Conservation (phyloP, 2,329 filamentous ascomycete species). For the Venturia oleaginea region DNA sequence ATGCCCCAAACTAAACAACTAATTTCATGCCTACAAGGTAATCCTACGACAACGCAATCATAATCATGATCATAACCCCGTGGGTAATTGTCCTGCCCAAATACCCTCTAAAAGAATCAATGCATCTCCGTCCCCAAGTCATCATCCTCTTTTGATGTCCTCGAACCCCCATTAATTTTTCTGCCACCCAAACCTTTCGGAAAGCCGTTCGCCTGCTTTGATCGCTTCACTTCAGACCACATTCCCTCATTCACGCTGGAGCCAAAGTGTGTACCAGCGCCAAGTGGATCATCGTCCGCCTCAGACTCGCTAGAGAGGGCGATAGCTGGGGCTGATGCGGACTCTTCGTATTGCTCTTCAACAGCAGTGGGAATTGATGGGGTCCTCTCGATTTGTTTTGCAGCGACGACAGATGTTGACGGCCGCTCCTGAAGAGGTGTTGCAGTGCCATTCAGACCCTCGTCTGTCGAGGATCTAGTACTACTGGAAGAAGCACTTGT, state of each 20-base stretch:
- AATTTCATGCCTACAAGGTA: no score
- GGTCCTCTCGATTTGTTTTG: neutral
- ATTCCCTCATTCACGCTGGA: neutral
- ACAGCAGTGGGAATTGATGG: neutral
- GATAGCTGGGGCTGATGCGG: neutral
- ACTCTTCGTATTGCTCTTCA: neutral
- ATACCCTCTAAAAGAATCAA: neutral
- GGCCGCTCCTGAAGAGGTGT: neutral
- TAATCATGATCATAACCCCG: neutral
- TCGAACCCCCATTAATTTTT: neutral
- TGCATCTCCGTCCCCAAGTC: slow-evolving; percentile 1
- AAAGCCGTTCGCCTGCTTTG: neutral
- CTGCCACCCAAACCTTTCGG: neutral
- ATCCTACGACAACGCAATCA: neutral
- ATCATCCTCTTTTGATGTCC: neutral
- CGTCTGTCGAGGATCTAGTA: neutral
- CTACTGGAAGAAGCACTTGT: neutral
- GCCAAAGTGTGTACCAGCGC: neutral
- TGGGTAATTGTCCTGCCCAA: neutral
- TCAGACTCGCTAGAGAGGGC: neutral
- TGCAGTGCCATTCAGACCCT: neutral
- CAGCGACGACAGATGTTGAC: neutral
- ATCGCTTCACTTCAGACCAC: neutral
- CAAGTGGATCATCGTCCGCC: neutral
- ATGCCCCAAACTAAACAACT: neutral